These are phyloP conservation scores for Exobasidium cylindrosporum DNA, from an alignment of 1,284 basidiomycete species.

Conservation along the genomic window DNA sequence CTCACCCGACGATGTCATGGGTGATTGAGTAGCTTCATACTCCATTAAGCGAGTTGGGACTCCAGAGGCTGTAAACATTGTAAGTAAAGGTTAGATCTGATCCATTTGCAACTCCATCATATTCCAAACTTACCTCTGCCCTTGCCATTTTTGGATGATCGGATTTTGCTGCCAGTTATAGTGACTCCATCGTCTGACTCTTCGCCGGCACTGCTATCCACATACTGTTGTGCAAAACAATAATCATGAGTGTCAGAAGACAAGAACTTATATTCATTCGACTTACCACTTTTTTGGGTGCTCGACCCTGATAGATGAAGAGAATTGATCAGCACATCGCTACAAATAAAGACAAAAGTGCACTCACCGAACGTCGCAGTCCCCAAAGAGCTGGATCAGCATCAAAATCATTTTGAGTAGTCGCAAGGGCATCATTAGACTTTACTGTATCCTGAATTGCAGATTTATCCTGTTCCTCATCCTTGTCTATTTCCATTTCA, in stretches of 20 bases:
- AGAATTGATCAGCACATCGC: neutral
- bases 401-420: constrained; percentile 27
- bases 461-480: neutral
- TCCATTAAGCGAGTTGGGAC: constrained; percentile 12
- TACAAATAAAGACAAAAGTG: constrained; percentile 13
- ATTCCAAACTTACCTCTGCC: neutral
- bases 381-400: constrained; percentile 55
- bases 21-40: constrained; percentile 18
- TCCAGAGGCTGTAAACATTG: neutral
- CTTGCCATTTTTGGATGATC: neutral
- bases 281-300: constrained; percentile 55
- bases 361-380: constrained; percentile 55
- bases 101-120: neutral
- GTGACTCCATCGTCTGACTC: constrained; percentile 6
- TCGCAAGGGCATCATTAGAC: neutral
- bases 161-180: neutral
- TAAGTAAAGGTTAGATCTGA: no score
- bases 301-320: constrained; percentile 57
- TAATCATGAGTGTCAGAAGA: constrained; percentile 1
- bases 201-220: constrained; percentile 12
- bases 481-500: neutral
- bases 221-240: constrained; percentile 1
- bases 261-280: neutral
- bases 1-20: constrained; percentile 18
- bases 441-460: neutral